Base-by-base conservation (phyloP, 306 rosid species). In the Quercus ilex region DNA sequence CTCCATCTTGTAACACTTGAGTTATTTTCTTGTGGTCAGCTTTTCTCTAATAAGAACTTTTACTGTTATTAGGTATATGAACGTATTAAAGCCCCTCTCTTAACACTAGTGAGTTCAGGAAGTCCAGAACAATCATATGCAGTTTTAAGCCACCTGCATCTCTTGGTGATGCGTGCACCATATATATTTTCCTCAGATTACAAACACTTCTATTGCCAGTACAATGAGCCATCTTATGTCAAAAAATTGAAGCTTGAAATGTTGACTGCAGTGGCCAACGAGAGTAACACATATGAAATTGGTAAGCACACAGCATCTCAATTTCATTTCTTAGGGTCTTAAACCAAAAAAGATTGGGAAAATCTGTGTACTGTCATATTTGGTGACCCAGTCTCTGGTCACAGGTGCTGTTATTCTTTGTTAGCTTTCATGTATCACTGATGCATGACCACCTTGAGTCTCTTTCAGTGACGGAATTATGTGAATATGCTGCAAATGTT, bases 401-500 rank as follows among this genome's bases (percentile, higher is more conserved):
- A 60, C 33, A 17, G 59, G 17, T 80, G 68, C 73, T 20, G 64
- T 33, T 49, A 62, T 67, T 52, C 53, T 15, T 78, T 74, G 30
- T 77, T 76, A 43, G 52, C 72, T 78, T 78, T 75, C 26, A 60
- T 57, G 79, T 69, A 56, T 76, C 74, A 78, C 79, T 83, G 58
- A 75, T 86, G 77, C 59, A 38, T 77, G 73, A 79, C 55, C 74
- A 78, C 84, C 79, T 74, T 84, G 77, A 26, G 58, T 75, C 76
- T 60, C 59, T 80, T 86, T 71, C 98, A 96, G 99, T 96, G 89
- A 96, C 99, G 13, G 99, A 96, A 77, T 86, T 96, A 79, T 96
- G 99, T 75, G 99, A 96, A 85, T 96, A 96, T 88, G 99, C 98
- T 85, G 99, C 99, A 77, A 96, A 93, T 88, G 99, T 96, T 81